These are phyloP conservation scores for Amanita inopinata DNA, from an alignment of 768 basidiomycete genomes.

Conservation along the genomic window DNA sequence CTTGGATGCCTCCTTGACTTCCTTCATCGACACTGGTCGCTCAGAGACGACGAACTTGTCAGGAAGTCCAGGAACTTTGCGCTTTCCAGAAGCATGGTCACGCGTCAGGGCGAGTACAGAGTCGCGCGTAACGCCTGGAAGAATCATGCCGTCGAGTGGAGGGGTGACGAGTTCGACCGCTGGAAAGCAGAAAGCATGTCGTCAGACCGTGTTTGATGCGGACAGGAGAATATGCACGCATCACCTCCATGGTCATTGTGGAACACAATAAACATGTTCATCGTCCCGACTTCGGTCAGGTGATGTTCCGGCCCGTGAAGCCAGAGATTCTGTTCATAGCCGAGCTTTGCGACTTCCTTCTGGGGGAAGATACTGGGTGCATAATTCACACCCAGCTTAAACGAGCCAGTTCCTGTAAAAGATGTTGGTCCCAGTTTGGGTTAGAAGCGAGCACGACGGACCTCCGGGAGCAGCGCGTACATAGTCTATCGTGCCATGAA, in stretches of 20 bases:
- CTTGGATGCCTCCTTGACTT: constrained; percentile 49
- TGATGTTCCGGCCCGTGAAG: constrained; percentile 62
- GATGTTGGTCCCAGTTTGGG: not conserved
- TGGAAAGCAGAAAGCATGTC: constrained; percentile 21
- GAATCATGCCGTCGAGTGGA: constrained; percentile 82
- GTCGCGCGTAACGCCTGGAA: constrained; percentile 87
- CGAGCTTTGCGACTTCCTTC: constrained; percentile 59
- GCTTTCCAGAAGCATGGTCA: constrained; percentile 44
- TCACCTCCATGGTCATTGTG: constrained; percentile 59
- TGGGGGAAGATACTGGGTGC: constrained; percentile 85
- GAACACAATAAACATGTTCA: constrained; percentile 87
- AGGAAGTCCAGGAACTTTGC: constrained; percentile 39
- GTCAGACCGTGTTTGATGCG: not conserved
- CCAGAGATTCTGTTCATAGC: constrained; percentile 89
- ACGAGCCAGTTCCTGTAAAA: constrained; percentile 66
- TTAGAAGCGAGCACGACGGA: constrained; percentile 17
- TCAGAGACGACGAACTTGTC: constrained; percentile 52
- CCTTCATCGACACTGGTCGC: constrained; percentile 66
- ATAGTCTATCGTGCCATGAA: constrained; percentile 77
- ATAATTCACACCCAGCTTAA: constrained; percentile 83
- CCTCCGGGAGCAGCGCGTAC: constrained; percentile 85
- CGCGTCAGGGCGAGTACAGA: constrained; percentile 67
- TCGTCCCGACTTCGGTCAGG: constrained; percentile 74
- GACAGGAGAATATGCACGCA: constrained; percentile 6
- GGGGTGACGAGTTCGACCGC: constrained; percentile 82